phyloP scores from a whole-genome alignment of 768 basidiomycete species.

The Lactifluus subvellereus region DNA sequence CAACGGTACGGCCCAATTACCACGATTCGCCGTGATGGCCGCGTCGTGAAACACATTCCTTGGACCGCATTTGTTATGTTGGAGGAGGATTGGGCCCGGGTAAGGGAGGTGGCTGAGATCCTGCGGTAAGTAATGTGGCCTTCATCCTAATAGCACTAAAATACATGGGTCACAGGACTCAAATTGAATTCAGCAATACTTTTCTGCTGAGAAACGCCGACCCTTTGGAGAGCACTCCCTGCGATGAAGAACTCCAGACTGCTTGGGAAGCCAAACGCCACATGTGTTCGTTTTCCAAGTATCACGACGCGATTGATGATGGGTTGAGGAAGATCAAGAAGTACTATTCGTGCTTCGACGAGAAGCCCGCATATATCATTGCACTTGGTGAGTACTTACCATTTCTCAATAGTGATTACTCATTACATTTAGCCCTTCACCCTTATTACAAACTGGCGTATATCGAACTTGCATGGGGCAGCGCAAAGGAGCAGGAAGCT shows the following conservation, averaged over 20 bases:
- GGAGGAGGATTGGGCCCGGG: not conserved
- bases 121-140: too few species aligned
- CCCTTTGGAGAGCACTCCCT: conserved; percentile 28
- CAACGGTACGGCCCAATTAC: not conserved
- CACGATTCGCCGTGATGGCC: not conserved
- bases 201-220: conserved; percentile 28
- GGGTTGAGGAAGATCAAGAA: conserved; percentile 28
- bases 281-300: conserved; percentile 16
- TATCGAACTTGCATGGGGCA: conserved; percentile 28
- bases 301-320: not conserved
- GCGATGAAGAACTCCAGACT: conserved; percentile 29
- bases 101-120: not conserved
- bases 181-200: conserved; percentile 28
- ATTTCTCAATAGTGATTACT: too few species aligned
- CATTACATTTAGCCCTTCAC: conserved; percentile 12
- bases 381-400: conserved; percentile 26
- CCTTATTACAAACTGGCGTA: conserved; percentile 32
- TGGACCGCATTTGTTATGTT: not conserved
- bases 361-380: conserved; percentile 24
- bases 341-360: conserved; percentile 25
- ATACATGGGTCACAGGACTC: conserved; percentile 15
- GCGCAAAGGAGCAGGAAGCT: conserved; percentile 26
- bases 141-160: not conserved
- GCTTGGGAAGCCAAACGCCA: conserved; percentile 28
- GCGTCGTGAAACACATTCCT: not conserved